Percentiles rank a stretch among this genome's conserved stretches.
These are phyloP conservation scores for Apiospora arundinis DNA, from an alignment of 2,329 filamentous ascomycete genomes.

Conservation along the genomic window DNA sequence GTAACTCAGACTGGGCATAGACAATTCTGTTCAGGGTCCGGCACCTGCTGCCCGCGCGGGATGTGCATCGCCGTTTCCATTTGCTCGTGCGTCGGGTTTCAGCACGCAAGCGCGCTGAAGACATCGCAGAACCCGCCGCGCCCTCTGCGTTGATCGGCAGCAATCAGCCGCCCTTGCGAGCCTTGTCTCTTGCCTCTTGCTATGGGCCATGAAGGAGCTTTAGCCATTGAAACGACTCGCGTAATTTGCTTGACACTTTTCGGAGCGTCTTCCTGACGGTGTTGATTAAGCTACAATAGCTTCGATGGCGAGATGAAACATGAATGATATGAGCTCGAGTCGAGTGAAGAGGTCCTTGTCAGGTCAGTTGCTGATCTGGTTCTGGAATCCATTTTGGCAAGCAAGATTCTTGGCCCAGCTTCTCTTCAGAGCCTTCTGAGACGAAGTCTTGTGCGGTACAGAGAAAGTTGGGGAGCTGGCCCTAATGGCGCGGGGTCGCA, in stretches of 20 bases:
- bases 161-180: slow-evolving; percentile 5
- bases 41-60: neutral
- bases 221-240: no score
- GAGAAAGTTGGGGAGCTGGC: neutral
- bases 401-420: neutral
- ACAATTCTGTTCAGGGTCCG: slow-evolving; percentile 4
- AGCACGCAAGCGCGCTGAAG: slow-evolving; percentile 1
- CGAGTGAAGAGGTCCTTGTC: neutral
- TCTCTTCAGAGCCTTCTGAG: neutral
- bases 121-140: neutral
- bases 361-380: slow-evolving; percentile 2
- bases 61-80: slow-evolving; percentile 13
- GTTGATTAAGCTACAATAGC: no score
- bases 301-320: no score
- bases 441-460: neutral
- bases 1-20: neutral
- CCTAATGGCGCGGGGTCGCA: neutral
- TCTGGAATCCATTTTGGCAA: neutral
- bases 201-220: slow-evolving; percentile 12
- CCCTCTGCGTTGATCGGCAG: neutral
- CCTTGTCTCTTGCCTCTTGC: slow-evolving; percentile 8
- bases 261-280: no score
- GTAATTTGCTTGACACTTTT: no score
- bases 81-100: slow-evolving; percentile 13
- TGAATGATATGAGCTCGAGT: neutral